Evolutionary conservation across 106 monocot genomes (phyloP).

Genomic region (Dendrobium huoshanense): DNA sequence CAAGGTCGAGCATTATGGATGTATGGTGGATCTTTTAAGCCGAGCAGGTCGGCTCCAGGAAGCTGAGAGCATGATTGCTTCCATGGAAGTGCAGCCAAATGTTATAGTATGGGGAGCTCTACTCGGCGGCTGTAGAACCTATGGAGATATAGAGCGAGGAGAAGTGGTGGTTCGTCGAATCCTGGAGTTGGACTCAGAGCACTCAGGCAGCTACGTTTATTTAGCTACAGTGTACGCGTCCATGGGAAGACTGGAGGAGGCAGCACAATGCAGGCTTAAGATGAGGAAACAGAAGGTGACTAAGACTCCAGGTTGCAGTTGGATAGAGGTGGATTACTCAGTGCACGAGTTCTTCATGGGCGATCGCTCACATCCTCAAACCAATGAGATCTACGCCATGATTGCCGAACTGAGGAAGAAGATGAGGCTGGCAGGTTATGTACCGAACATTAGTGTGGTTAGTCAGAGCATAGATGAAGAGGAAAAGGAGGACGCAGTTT

Average conservation of each 20-base stretch:
- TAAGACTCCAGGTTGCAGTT: slow-evolving; percentile 37
- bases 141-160: slow-evolving; percentile 15
- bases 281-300: slow-evolving; percentile 22
- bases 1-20: slow-evolving; percentile 34
- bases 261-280: slow-evolving; percentile 14
- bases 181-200: slow-evolving; percentile 20
- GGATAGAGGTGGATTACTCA: slow-evolving; percentile 23
- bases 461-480: slow-evolving; percentile 21
- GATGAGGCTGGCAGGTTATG: slow-evolving; percentile 26
- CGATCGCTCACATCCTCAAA: slow-evolving; percentile 18
- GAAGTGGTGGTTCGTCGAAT: slow-evolving; percentile 16
- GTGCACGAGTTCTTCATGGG: slow-evolving; percentile 35
- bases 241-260: slow-evolving; percentile 21
- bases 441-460: slow-evolving; percentile 17
- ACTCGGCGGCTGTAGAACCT: slow-evolving; percentile 24
- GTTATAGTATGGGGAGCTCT: slow-evolving; percentile 26
- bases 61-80: slow-evolving; percentile 24
- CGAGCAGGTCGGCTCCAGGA: slow-evolving; percentile 27
- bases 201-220: slow-evolving; percentile 23
- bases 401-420: slow-evolving; percentile 5
- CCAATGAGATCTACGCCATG: slow-evolving; percentile 19
- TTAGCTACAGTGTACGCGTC: slow-evolving; percentile 14
- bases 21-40: slow-evolving; percentile 30
- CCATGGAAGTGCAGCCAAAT: slow-evolving; percentile 19
- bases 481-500: slow-evolving; percentile 21